phyloP scores from a whole-genome alignment of 352 stramenopile genomes.

The Poterioochromonas sp. region DNA sequence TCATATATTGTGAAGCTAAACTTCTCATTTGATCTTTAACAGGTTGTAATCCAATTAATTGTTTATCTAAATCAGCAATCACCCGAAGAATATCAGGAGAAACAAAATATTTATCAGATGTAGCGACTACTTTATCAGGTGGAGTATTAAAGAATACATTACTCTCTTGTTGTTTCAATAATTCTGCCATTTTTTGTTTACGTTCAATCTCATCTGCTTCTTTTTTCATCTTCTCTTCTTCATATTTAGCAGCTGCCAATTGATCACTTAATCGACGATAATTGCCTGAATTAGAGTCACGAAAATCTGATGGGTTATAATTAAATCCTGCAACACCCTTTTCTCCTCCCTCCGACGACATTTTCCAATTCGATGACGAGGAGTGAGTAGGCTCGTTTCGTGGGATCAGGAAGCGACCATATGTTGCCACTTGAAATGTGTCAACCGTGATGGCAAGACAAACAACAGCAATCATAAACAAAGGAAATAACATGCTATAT shows the following conservation, averaged over 20 bases:
- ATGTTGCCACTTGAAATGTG: too few species aligned
- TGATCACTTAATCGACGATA: background rate
- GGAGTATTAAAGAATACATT: background rate
- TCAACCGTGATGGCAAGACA: too few species aligned
- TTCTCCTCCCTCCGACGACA: too few species aligned
- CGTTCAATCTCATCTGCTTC: background rate
- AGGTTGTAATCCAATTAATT: constrained; percentile 66
- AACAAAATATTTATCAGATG: constrained; percentile 73
- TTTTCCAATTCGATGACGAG: too few species aligned
- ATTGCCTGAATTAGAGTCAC: background rate
- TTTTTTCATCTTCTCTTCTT: background rate
- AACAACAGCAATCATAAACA: too few species aligned
- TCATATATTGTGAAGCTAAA: background rate
- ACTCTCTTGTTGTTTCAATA: background rate
- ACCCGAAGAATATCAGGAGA: constrained; percentile 71
- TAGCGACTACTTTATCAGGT: constrained; percentile 33
- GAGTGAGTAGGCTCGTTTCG: too few species aligned
- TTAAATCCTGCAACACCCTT: background rate
- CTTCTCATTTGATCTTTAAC: constrained; percentile 33
- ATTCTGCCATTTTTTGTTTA: background rate
- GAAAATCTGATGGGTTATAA: background rate
- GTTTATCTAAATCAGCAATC: constrained; percentile 64
- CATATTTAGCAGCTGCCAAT: background rate
- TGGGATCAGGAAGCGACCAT: too few species aligned
- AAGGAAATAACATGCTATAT: too few species aligned